Percentiles rank a stretch among this genome's conserved stretches.
phyloP scores from a whole-genome alignment of 2,329 filamentous ascomycete species.

The Aspergillus fijiensis region DNA sequence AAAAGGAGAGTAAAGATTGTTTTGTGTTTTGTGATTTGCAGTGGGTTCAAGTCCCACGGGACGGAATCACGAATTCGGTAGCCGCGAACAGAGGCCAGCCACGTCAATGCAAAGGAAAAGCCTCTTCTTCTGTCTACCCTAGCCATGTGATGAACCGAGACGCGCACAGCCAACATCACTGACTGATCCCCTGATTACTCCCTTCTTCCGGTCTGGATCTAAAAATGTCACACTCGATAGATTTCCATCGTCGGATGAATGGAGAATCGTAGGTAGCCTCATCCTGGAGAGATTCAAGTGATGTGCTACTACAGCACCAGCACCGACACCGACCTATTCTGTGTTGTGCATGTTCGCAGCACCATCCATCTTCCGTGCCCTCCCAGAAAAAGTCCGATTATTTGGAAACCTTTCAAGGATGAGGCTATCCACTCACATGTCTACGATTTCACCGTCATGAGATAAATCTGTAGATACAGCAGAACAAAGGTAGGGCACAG shows the following conservation, averaged over 20 bases:
- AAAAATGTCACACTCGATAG: neutral
- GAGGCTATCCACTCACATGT: neutral
- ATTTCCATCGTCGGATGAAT: neutral
- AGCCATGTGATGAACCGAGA: conserved; percentile 18
- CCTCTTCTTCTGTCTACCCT: neutral
- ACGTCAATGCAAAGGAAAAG: conserved; percentile 15
- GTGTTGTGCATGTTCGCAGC: neutral
- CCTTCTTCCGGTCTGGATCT: neutral
- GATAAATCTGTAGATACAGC: neutral
- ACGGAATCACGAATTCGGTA: conserved; percentile 10
- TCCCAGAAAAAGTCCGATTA: neutral
- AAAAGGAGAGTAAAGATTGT: conserved; percentile 1
- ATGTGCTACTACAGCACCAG: neutral
- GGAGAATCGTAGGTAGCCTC: neutral
- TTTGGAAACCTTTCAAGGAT: neutral
- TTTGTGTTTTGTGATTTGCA: neutral
- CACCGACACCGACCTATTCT: neutral
- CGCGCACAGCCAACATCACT: neutral
- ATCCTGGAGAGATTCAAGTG: neutral
- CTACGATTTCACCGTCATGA: neutral
- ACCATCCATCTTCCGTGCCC: too few species aligned
- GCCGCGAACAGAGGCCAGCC: conserved; percentile 20
- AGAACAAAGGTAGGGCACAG: neutral
- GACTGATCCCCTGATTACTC: neutral
- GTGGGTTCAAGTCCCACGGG: conserved; percentile 10